Evolutionary conservation across 345 rosid genomes (phyloP), one percentile per base, ranked within the genome.

Genomic region (Populus alba): DNA sequence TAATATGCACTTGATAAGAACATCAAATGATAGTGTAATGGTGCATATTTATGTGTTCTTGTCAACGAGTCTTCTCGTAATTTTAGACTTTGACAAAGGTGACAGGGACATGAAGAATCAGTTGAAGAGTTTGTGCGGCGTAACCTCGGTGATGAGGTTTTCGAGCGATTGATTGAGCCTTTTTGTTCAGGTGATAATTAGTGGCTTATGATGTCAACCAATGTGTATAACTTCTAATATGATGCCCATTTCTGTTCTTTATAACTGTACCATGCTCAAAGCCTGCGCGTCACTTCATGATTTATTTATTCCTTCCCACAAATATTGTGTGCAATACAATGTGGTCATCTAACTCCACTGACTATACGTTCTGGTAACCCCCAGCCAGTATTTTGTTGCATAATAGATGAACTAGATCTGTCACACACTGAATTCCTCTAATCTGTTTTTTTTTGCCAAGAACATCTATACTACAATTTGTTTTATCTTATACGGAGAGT

Each of bases 61-160:
- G 70, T 78, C 43, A 62, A 59, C 78, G 68, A 75, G 63, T 79
- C 66, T 83, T 75, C 91, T 88, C 89, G 82, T 86, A 39, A 80
- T 81, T 71, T 78, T 80, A 79, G 81, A 84, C 71, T 89, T 89
- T 92, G 91, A 77, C 89, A 84, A 94, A 87, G 87, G 90, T 93
- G 86, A 91, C 97, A 93, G 98, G 97, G 92, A 85, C 92, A 82
- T 61, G 97, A 95, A 87, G 99, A 95, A 80, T 91, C 99, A 15
- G 96, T 92, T 74, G 98, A 92, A 83, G 97, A 93, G 90, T 95
- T 95, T 83, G 99, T 94, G 38, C 89, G 97, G 62, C 92, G 99
- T 76, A 94, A 94, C 80, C 95, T 94, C 38, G 99, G 99, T 5
- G 88, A 80, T 66, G 98, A 94, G 89, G 98, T 94, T 75, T 93